phyloP scores from a whole-genome alignment of 768 basidiomycete species.

The Lactarius evosmus region DNA sequence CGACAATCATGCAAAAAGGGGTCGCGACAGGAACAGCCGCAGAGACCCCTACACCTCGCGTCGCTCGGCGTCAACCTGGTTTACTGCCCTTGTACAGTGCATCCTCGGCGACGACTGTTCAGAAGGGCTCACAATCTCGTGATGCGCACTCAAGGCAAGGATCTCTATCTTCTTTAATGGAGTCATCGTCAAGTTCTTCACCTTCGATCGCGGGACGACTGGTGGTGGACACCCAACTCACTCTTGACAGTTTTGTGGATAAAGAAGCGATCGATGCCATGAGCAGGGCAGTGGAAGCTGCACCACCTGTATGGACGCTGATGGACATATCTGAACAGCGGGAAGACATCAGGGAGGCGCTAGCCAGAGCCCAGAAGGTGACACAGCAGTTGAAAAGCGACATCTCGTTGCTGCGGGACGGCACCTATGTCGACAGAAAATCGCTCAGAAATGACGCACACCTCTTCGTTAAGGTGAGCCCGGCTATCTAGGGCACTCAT shows the following conservation, averaged over 20 bases:
- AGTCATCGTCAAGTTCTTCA: conserved; percentile 38
- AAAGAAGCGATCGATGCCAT: conserved; percentile 78
- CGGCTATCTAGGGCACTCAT: not conserved
- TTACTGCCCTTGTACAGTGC: conserved; percentile 17
- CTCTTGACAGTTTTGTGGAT: conserved; percentile 66
- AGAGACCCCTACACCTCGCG: conserved; percentile 32
- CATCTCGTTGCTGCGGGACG: conserved; percentile 56
- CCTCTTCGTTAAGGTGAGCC: conserved; percentile 71
- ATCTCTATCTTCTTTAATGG: conserved; percentile 44
- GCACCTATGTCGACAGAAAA: conserved; percentile 53
- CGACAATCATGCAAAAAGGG: conserved; percentile 44
- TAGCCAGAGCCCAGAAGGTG: conserved; percentile 60
- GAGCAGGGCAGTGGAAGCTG: conserved; percentile 72
- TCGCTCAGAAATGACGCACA: conserved; percentile 74
- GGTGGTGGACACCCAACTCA: conserved; percentile 46
- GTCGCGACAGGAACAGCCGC: conserved; percentile 35
- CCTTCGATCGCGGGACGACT: conserved; percentile 41
- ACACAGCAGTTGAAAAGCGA: conserved; percentile 61
- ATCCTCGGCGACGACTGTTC: conserved; percentile 2
- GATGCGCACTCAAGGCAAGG: conserved; percentile 43
- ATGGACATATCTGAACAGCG: conserved; percentile 51
- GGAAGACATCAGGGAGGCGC: conserved; percentile 48
- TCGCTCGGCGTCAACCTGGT: conserved; percentile 30
- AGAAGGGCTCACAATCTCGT: conserved; percentile 14
- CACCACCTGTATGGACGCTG: conserved; percentile 78